Evolutionary conservation across 2,329 filamentous ascomycete genomes (phyloP), one percentile per base, ranked within the genome.

Genomic region (Phaeoacremonium minimum): DNA sequence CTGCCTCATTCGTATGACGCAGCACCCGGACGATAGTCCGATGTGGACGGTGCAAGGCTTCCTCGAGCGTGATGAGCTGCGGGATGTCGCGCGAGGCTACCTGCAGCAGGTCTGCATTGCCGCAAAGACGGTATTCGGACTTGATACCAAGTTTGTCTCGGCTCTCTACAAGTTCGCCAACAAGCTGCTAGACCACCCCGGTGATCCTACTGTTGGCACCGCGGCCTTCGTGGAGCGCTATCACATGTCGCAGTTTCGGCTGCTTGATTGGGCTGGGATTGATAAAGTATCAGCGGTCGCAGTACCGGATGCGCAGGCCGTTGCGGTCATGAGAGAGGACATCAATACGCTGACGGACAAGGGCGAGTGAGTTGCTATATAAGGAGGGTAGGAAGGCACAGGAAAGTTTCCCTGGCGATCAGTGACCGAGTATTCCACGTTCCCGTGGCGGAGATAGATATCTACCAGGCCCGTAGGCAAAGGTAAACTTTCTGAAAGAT

Each of bases 231-330:
- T 22, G 12, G 34, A 35, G 28, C 40, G 39, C 18, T 57, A 53
- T 36, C 40, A 37, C 15, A 30, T 33, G 4, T 44, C 47, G n/a
- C 51, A 57, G 41, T 31, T 15, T 29, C 49, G 37, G 37, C 17
- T 56, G 18, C 29, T 54, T 30, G 37, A 32, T 2, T 58, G 55
- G 56, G 54, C 47, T 4, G 46, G 38, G 5, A 41, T 55, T 14
- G 37, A 36, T 13, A 17, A 30, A 40, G 18, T 32, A 18, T 28
- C 33, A 32, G 37, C 15, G 28, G 12, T 28, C 35, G 26, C 37
- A 28, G 7, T 35, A 28, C 5, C 20, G 4, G 5, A 16, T 4
- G 7, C 7, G 16, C 28, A 40, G 16, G n/a, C 20, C 12, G 30
- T 40, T 7, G 7, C 16, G 6, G 15, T 9, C 28, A 19, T 46